Base-by-base conservation (phyloP, 2,329 filamentous ascomycete species). In the Phialophora macrospora region DNA sequence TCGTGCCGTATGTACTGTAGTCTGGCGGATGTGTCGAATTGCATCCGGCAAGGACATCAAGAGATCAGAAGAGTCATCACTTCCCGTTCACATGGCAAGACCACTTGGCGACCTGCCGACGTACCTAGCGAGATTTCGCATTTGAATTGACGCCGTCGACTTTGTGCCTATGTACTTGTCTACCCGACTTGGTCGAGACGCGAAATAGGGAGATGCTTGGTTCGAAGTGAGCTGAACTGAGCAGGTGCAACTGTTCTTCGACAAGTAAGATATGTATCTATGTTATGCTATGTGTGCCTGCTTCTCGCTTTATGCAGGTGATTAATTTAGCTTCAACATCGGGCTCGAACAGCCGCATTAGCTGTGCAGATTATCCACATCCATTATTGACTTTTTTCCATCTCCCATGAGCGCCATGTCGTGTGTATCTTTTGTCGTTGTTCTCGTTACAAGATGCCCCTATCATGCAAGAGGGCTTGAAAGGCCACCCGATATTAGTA, bases 351-450 rank as follows among this genome's bases (percentile, higher is more conserved):
- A n/a, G 38, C 38, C 5, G 17, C 38, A 41, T 6, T 14, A 17
- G 12, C 12, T 17, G 14, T 14, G 5, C 34, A 17, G 17, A 2
- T 41, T 41, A 41, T 17, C 17, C 17, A 44, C 38, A 44, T 44
- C 14, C 17, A 6, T 5, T 44, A n/a, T n/a, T 44, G 17, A 44
- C 17, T 1, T n/a, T 44, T n/a, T 44, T 8, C 17, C 17, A 44
- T 44, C 32, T 44, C 17, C 38, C 17, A 1, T 44, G 38, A 7
- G 20, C 17, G 38, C 38, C 38, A 44, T 8, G 38, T 44, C 38
- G 38, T 44, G 14, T 44, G 38, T 44, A n/a, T 44, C 38, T n/a
- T 34, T 44, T 44, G 38, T 44, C 38, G 38, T 44, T 44, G 38
- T 44, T 44, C 38, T 44, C 38, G 38, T 44, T 44, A 44, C 38